These are phyloP conservation scores for Pseudogymnoascus destructans DNA, from an alignment of 2,329 filamentous ascomycete genomes.

Conservation along the genomic window DNA sequence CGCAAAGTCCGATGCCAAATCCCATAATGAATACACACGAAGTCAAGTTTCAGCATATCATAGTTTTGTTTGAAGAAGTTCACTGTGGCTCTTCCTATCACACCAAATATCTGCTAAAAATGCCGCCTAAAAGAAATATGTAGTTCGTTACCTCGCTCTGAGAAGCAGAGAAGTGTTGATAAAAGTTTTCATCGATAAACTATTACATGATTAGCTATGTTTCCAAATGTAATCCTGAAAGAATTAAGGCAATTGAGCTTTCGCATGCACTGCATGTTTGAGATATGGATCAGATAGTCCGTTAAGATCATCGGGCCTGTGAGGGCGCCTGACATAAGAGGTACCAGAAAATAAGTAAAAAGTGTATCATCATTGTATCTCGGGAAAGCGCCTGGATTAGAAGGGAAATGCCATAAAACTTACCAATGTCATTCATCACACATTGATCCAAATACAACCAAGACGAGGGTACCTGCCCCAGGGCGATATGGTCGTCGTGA, in stretches of 20 bases:
- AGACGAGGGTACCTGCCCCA: background rate
- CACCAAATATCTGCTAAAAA: background rate
- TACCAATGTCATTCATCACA: background rate
- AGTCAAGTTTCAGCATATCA: background rate
- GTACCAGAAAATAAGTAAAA: conserved; percentile 75
- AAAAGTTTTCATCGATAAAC: background rate
- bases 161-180: background rate
- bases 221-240: background rate
- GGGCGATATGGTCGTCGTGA: background rate
- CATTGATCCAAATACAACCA: background rate
- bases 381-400: background rate
- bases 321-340: conserved; percentile 77
- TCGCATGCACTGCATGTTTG: conserved; percentile 9
- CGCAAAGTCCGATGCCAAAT: background rate
- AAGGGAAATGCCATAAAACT: background rate
- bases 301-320: conserved; percentile 62
- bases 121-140: background rate
- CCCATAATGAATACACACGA: background rate
- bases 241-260: conserved; percentile 1
- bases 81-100: background rate
- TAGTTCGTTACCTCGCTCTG: background rate
- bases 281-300: conserved; percentile 58
- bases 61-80: background rate
- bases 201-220: conserved; percentile 5
- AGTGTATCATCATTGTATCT: conserved; percentile 57